Evolutionary conservation across 2,329 filamentous ascomycete genomes (phyloP).

Genomic region (Penicillium sp.): DNA sequence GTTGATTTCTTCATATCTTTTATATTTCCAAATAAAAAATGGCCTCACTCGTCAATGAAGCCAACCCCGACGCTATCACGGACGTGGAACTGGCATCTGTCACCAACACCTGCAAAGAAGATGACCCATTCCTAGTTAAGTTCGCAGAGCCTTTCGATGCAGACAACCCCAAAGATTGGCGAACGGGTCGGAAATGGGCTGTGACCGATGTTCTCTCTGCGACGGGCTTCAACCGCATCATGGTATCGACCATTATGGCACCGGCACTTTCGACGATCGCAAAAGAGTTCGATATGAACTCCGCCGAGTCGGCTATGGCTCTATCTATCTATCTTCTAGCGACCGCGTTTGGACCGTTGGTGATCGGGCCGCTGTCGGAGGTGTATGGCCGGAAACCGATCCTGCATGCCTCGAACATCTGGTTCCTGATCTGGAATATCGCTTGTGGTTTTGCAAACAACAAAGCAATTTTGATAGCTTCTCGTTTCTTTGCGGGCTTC

Average conservation of each 20-base stretch:
- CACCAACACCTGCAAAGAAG: conserved; percentile 7
- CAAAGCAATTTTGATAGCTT: conserved; percentile 48
- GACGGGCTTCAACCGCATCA: conserved; percentile 56
- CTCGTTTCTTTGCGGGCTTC: conserved; percentile 52
- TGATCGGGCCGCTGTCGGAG: conserved; percentile 48
- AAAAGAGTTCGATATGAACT: conserved; percentile 48
- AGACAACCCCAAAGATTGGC: conserved; percentile 46
- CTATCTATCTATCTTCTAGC: conserved; percentile 50
- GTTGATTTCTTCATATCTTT: background rate
- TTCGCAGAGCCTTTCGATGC: conserved; percentile 47
- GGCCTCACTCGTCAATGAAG: background rate
- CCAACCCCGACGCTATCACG: background rate
- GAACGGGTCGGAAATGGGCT: conserved; percentile 50
- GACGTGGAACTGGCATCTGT: conserved; percentile 7
- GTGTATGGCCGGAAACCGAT: conserved; percentile 50
- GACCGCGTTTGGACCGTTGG: conserved; percentile 45
- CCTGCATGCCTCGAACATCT: conserved; percentile 49
- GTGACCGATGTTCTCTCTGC: conserved; percentile 50
- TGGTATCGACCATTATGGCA: conserved; percentile 55
- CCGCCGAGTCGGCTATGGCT: conserved; percentile 34
- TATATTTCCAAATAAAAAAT: background rate
- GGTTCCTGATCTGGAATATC: conserved; percentile 52
- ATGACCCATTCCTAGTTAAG: conserved; percentile 17
- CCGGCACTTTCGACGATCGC: conserved; percentile 49
- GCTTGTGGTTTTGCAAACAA: conserved; percentile 50